These are phyloP conservation scores for Geotrichum phurueaensis DNA, from an alignment of 1,139 yeast genomes.

Conservation along the genomic window DNA sequence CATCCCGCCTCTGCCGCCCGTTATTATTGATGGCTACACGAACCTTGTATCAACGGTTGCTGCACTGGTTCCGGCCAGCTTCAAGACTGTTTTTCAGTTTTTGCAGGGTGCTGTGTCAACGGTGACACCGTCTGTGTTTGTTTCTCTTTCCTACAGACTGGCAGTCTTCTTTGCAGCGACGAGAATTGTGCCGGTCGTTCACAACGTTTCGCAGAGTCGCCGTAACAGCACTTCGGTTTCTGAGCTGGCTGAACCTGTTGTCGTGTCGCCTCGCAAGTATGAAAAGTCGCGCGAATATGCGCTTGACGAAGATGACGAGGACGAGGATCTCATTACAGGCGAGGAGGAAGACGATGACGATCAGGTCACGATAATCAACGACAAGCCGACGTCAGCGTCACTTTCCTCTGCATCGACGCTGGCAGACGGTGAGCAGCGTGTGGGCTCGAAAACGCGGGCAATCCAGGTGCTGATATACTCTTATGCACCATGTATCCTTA, in stretches of 20 bases:
- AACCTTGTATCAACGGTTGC: slow-evolving; percentile 41
- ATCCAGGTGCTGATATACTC: slow-evolving; percentile 58
- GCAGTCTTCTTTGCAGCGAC: slow-evolving; percentile 91
- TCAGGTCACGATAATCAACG: neutral
- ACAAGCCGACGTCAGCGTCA: neutral
- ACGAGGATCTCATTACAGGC: neutral
- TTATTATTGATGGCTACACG: slow-evolving; percentile 36
- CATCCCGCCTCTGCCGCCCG: slow-evolving; percentile 36
- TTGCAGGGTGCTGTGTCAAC: slow-evolving; percentile 63
- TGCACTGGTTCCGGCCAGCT: slow-evolving; percentile 43
- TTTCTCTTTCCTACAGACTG: slow-evolving; percentile 78
- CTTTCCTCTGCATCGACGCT: slow-evolving; percentile 11
- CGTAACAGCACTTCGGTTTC: slow-evolving; percentile 1
- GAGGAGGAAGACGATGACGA: slow-evolving; percentile 4
- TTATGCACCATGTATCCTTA: slow-evolving; percentile 87
- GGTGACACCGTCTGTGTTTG: slow-evolving; percentile 72
- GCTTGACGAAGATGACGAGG: neutral
- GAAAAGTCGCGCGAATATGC: slow-evolving; percentile 1
- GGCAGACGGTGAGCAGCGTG: neutral
- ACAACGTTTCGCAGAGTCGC: slow-evolving; percentile 16
- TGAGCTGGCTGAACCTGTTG: neutral
- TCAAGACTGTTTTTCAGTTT: slow-evolving; percentile 62
- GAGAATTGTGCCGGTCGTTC: slow-evolving; percentile 66
- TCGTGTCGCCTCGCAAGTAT: neutral
- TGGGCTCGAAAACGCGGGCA: slow-evolving; percentile 9